These are phyloP conservation scores for Urochloa ruziziensis DNA, from an alignment of 176 grass and related monocot genomes.

Conservation along the genomic window DNA sequence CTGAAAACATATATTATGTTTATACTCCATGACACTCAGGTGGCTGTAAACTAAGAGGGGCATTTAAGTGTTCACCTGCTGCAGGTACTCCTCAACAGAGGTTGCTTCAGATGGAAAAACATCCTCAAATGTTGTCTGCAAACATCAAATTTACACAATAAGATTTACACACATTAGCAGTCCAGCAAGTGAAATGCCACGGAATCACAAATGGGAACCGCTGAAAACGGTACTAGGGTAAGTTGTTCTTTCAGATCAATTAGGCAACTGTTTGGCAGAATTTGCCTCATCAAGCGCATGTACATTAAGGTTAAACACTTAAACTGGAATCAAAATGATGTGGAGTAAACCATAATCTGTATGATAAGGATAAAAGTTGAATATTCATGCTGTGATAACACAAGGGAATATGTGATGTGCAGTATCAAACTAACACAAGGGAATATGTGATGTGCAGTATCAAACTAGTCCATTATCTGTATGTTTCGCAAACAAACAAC, in stretches of 20 bases:
- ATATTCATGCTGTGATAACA: neutral
- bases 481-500: neutral
- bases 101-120: constrained; percentile 95
- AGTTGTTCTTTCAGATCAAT: neutral
- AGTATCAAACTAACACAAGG: neutral
- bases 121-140: constrained; percentile 94
- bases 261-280: neutral
- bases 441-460: neutral
- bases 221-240: neutral
- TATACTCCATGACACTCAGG: constrained; percentile 22
- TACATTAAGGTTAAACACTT: neutral
- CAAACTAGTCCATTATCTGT: neutral
- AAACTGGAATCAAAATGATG: neutral
- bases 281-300: neutral
- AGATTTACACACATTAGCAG: constrained; percentile 5
- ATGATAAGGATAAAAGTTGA: neutral
- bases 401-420: neutral
- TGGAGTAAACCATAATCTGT: neutral
- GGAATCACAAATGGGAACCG: neutral
- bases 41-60: constrained; percentile 4
- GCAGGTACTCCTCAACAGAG: constrained; percentile 87
- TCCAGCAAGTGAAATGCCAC: neutral
- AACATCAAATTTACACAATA: constrained; percentile 9
- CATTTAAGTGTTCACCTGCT: constrained; percentile 57
- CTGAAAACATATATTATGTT: constrained; percentile 50